These are phyloP conservation scores for Candolleomyces eurysporus DNA, from an alignment of 768 basidiomycete species.

Conservation along the genomic window DNA sequence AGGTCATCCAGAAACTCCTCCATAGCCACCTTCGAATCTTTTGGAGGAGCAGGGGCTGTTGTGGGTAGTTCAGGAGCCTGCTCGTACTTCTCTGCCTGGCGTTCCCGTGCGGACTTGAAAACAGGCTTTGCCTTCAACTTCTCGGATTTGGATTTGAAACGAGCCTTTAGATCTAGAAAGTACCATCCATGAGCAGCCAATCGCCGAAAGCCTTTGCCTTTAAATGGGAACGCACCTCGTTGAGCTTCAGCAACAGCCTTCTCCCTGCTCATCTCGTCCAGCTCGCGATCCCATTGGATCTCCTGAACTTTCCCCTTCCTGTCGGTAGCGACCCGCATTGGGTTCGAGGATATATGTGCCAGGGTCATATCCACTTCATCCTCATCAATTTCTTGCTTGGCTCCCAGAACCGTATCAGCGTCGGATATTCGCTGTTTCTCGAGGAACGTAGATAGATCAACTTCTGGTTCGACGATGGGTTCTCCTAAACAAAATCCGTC, in stretches of 20 bases:
- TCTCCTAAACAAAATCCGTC: conserved; percentile 43
- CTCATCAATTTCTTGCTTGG: conserved; percentile 41
- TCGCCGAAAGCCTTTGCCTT: background rate
- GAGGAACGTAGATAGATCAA: conserved; percentile 67
- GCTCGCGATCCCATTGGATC: conserved; percentile 65
- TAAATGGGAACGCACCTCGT: conserved; percentile 51
- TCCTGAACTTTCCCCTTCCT: conserved; percentile 64
- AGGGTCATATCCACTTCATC: conserved; percentile 61
- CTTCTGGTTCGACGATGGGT: conserved; percentile 64
- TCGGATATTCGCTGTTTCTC: conserved; percentile 58
- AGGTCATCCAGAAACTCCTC: conserved; percentile 73
- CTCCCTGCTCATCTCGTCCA: conserved; percentile 66
- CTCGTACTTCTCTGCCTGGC: conserved; percentile 35
- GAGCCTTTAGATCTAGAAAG: conserved; percentile 51
- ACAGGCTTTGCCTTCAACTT: conserved; percentile 35
- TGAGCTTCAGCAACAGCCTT: conserved; percentile 75
- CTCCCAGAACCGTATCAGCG: conserved; percentile 19
- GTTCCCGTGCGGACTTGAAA: conserved; percentile 23
- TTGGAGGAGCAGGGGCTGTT: conserved; percentile 18
- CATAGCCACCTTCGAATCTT: conserved; percentile 57
- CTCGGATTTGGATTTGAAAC: conserved; percentile 56
- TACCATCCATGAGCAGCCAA: background rate
- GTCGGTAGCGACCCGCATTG: conserved; percentile 19
- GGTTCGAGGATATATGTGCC: conserved; percentile 45
- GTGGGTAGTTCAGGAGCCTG: conserved; percentile 53